phyloP scores from a whole-genome alignment of 495 filamentous ascomycete species.

The Glonium stellatum region DNA sequence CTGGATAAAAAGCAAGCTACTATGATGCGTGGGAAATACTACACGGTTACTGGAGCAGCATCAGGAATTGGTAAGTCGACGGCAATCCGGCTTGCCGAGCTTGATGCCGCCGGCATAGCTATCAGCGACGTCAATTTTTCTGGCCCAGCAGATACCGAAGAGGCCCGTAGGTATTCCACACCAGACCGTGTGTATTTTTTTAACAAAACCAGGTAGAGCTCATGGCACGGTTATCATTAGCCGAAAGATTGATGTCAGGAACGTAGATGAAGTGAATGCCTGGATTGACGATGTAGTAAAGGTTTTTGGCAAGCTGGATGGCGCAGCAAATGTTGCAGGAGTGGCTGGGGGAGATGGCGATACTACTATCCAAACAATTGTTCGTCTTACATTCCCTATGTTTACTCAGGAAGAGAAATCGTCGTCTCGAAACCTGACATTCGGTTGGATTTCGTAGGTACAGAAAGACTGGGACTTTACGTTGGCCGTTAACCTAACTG shows the following conservation, averaged over 20 bases:
- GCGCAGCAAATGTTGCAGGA: not conserved
- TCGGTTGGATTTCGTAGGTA: not conserved
- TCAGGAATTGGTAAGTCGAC: not conserved
- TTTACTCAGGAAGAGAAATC: not conserved
- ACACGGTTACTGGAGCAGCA: not conserved
- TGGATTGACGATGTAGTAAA: not conserved
- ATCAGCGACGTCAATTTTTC: not conserved
- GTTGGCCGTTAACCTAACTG: conserved; percentile 29
- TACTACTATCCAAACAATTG: not conserved
- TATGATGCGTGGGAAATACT: not conserved
- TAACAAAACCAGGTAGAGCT: not conserved
- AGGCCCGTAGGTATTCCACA: no score
- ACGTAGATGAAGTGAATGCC: not conserved
- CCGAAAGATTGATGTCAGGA: not conserved
- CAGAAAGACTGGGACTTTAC: conserved; percentile 26
- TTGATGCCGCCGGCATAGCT: not conserved
- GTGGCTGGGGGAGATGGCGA: not conserved
- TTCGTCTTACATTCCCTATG: not conserved
- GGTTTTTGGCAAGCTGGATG: not conserved
- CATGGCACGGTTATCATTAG: not conserved
- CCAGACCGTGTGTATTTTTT: not conserved
- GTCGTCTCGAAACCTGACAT: not conserved
- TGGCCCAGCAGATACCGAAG: not conserved
- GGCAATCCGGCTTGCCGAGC: not conserved
- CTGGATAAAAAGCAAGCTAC: no score